Percentiles rank a stretch among this genome's conserved stretches.
phyloP scores from a whole-genome alignment of 2,329 filamentous ascomycete genomes.

The Knoxdaviesia capensis region DNA sequence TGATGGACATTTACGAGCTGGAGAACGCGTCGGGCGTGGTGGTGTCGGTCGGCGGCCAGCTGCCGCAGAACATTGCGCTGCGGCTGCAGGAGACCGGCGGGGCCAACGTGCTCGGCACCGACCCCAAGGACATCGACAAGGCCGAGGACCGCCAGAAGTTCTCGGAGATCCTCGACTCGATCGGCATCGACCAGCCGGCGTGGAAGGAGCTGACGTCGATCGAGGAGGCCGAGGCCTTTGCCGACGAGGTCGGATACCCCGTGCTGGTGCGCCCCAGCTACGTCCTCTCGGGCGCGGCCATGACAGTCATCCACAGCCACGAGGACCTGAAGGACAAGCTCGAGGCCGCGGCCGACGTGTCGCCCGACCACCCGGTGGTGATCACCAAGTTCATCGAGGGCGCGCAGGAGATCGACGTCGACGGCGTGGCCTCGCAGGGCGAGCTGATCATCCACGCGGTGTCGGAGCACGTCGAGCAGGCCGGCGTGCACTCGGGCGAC shows the following conservation, averaged over 20 bases:
- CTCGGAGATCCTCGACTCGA: slow-evolving; percentile 89
- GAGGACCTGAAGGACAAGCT: slow-evolving; percentile 91
- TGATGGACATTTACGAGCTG: slow-evolving; percentile 97
- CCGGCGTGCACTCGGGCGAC: slow-evolving; percentile 94
- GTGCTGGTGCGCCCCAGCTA: slow-evolving; percentile 90
- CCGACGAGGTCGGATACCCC: slow-evolving; percentile 70
- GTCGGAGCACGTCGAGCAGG: slow-evolving; percentile 89
- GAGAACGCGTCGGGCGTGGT: slow-evolving; percentile 73
- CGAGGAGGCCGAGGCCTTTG: slow-evolving; percentile 71
- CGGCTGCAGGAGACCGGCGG: slow-evolving; percentile 80
- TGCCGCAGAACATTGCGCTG: slow-evolving; percentile 93
- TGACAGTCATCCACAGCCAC: slow-evolving; percentile 85
- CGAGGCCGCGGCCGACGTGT: slow-evolving; percentile 72
- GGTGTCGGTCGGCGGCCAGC: slow-evolving; percentile 86
- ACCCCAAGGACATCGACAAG: slow-evolving; percentile 90
- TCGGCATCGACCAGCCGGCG: slow-evolving; percentile 87
- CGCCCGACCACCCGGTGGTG: slow-evolving; percentile 90
- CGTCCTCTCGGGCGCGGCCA: slow-evolving; percentile 90
- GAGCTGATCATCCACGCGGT: slow-evolving; percentile 81
- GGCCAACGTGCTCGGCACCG: slow-evolving; percentile 78
- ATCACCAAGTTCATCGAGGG: slow-evolving; percentile 98
- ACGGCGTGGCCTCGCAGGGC: slow-evolving; percentile 73
- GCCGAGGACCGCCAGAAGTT: slow-evolving; percentile 98
- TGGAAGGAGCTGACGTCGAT: slow-evolving; percentile 96
- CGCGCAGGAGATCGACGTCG: slow-evolving; percentile 89